These are phyloP conservation scores for Musa schizocarpa DNA, from an alignment of 176 grass and related monocot genomes.

Conservation along the genomic window DNA sequence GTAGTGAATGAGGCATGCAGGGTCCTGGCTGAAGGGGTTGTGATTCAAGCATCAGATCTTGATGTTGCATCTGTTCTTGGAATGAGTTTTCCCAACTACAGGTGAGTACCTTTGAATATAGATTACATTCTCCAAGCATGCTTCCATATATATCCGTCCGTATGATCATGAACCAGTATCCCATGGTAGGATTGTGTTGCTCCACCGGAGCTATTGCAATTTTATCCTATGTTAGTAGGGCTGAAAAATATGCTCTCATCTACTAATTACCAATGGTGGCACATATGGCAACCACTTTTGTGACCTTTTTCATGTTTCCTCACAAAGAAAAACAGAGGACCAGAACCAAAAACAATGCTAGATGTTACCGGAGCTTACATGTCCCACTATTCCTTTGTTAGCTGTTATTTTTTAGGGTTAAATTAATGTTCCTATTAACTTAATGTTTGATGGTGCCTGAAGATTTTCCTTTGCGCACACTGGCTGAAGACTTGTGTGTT, in stretches of 20 bases:
- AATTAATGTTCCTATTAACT: too few species aligned
- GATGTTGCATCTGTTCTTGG: slow-evolving; percentile 91
- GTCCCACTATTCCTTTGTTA: background rate
- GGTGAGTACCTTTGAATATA: slow-evolving; percentile 32
- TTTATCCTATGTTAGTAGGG: too few species aligned
- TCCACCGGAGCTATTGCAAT: background rate
- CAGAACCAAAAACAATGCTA: too few species aligned
- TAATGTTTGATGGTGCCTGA: too few species aligned
- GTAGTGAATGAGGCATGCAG: slow-evolving; percentile 85
- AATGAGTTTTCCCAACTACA: slow-evolving; percentile 95
- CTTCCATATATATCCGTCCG: background rate
- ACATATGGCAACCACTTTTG: too few species aligned
- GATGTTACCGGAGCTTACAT: background rate
- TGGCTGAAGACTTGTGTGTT: too few species aligned
- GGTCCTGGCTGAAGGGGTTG: slow-evolving; percentile 76
- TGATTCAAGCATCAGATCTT: slow-evolving; percentile 71
- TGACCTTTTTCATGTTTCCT: too few species aligned
- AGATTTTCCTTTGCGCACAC: too few species aligned
- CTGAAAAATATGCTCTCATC: too few species aligned
- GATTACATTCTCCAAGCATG: background rate
- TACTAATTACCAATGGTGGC: too few species aligned
- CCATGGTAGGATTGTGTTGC: background rate
- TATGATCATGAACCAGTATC: background rate
- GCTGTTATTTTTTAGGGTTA: slow-evolving; percentile 1
- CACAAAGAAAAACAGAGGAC: too few species aligned